Conservation (phyloP, 2,329 filamentous ascomycete genomes). For the Clonostachys solani region DNA sequence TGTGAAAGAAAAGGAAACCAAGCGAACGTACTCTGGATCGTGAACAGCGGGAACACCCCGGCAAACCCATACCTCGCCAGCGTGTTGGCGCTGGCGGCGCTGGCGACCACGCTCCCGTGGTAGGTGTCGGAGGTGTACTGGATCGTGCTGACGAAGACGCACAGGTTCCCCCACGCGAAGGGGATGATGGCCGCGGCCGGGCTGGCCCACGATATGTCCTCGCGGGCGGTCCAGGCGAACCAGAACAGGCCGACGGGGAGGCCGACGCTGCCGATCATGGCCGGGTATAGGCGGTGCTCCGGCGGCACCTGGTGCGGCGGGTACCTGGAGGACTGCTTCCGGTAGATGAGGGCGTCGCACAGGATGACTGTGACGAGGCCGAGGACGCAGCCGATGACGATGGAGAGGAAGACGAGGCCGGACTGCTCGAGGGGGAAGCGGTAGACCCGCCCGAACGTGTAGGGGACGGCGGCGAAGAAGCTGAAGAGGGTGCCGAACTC, state of each 20-base stretch:
- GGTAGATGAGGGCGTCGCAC: constrained; percentile 37
- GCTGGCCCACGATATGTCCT: constrained; percentile 41
- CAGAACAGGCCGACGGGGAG: constrained; percentile 52
- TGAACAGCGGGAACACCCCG: constrained; percentile 56
- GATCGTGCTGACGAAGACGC: constrained; percentile 49
- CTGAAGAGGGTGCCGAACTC: constrained; percentile 48
- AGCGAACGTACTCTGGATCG: constrained; percentile 46
- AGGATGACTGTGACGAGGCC: constrained; percentile 9
- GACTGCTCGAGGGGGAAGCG: constrained; percentile 34
- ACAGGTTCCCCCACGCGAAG: constrained; percentile 58
- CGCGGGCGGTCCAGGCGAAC: constrained; percentile 53
- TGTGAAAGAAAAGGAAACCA: background rate
- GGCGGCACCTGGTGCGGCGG: constrained; percentile 35
- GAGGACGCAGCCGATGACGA: constrained; percentile 35
- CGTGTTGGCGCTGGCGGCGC: constrained; percentile 55
- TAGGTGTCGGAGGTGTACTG: constrained; percentile 55
- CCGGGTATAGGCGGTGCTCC: constrained; percentile 53
- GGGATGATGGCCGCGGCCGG: constrained; percentile 46
- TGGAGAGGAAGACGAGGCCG: constrained; percentile 38
- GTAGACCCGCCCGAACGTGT: constrained; percentile 39
- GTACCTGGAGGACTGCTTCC: constrained; percentile 20
- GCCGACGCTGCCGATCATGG: constrained; percentile 52
- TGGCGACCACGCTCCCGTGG: constrained; percentile 48
- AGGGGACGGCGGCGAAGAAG: constrained; percentile 48
- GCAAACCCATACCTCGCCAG: constrained; percentile 51